These are phyloP conservation scores for Phytophthora meadii DNA, from an alignment of 352 stramenopile species.

Conservation along the genomic window DNA sequence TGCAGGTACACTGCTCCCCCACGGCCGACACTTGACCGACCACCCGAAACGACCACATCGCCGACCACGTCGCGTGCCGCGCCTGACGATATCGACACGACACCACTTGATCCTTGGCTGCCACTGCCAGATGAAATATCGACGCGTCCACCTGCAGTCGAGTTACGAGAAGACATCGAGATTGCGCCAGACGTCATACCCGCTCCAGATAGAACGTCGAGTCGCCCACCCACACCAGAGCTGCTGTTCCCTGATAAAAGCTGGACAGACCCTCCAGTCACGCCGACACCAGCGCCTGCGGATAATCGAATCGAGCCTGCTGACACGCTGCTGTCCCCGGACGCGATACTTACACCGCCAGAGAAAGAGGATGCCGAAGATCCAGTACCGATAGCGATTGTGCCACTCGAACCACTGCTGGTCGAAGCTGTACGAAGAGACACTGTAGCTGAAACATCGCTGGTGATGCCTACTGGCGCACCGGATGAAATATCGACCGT, in stretches of 20 bases:
- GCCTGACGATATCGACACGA: constrained; percentile 33
- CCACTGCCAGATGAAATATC: constrained; percentile 28
- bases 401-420: constrained; percentile 18
- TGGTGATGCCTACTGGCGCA: constrained; percentile 2
- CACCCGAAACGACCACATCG: constrained; percentile 28
- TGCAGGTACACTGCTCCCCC: constrained; percentile 22
- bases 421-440: constrained; percentile 23
- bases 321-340: constrained; percentile 10
- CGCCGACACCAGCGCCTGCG: not conserved
- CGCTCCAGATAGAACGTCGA: constrained; percentile 23
- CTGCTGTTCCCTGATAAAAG: constrained; percentile 27
- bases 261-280: constrained; percentile 2
- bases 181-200: constrained; percentile 20
- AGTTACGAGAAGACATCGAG: constrained; percentile 24
- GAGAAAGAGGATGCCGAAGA: constrained; percentile 15
- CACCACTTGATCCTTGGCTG: constrained; percentile 30
- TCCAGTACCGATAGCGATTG: constrained; percentile 17
- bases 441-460: constrained; percentile 23
- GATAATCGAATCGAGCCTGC: not conserved
- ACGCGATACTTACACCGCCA: constrained; percentile 19
- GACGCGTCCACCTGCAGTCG: constrained; percentile 17
- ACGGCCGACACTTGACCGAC: constrained; percentile 19
- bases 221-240: constrained; percentile 17
- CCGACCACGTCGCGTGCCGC: constrained; percentile 23
- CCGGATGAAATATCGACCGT: constrained; percentile 26